These are phyloP conservation scores for Aspergillus luchuensis DNA, from an alignment of 2,329 filamentous ascomycete genomes.

Conservation along the genomic window DNA sequence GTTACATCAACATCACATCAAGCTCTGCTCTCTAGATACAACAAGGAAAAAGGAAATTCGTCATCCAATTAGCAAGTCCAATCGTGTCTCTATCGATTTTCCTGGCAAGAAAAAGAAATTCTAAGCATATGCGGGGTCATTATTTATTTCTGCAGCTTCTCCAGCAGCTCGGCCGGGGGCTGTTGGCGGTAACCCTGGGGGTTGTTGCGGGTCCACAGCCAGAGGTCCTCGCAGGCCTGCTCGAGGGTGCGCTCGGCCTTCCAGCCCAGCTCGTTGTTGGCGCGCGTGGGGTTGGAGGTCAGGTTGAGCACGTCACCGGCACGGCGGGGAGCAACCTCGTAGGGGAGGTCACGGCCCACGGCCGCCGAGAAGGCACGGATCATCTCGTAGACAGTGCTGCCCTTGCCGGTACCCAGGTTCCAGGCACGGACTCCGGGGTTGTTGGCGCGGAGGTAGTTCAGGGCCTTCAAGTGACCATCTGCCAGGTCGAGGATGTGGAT, in stretches of 20 bases:
- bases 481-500: conserved; percentile 59
- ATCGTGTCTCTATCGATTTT: neutral
- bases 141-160: conserved; percentile 47
- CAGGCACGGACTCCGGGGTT: conserved; percentile 86
- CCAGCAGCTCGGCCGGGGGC: conserved; percentile 79
- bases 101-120: neutral
- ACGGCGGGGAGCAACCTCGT: conserved; percentile 80
- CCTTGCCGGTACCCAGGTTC: conserved; percentile 94
- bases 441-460: conserved; percentile 62
- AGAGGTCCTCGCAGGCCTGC: conserved; percentile 89
- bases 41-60: conserved; percentile 36
- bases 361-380: conserved; percentile 89
- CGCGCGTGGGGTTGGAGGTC: conserved; percentile 84
- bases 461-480: conserved; percentile 62
- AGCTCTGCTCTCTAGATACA: neutral
- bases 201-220: conserved; percentile 97
- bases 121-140: neutral
- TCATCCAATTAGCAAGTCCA: conserved; percentile 33
- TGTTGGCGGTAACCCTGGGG: conserved; percentile 91
- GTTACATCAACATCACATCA: neutral
- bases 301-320: conserved; percentile 91
- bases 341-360: conserved; percentile 81
- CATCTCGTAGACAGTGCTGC: conserved; percentile 96
- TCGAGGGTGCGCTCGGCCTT: conserved; percentile 88
- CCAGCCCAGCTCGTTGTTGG: conserved; percentile 88